These are phyloP conservation scores for Rosa hybrid DNA, from an alignment of 331 rosid species.

Conservation along the genomic window DNA sequence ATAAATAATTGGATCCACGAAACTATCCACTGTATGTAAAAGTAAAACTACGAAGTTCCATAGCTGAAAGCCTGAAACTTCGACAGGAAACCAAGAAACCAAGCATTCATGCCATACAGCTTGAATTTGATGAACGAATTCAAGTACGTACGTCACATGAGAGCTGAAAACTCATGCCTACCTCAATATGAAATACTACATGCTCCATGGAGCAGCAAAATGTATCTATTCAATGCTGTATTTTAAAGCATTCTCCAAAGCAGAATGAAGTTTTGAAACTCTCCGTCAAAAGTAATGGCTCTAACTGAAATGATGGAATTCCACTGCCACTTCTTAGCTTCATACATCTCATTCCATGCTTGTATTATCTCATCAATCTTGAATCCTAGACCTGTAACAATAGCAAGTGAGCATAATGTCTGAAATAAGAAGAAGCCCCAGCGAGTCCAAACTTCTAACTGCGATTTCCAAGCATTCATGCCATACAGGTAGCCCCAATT, in stretches of 20 bases:
- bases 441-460: constrained; percentile 73
- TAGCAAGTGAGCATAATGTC: constrained; percentile 20
- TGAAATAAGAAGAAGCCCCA: constrained; percentile 62
- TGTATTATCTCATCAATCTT: constrained; percentile 73
- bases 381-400: constrained; percentile 58
- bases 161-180: constrained; percentile 13
- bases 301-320: constrained; percentile 79
- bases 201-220: constrained; percentile 22
- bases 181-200: constrained; percentile 40
- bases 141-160: not conserved
- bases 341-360: constrained; percentile 80
- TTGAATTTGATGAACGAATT: not conserved
- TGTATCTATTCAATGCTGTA: constrained; percentile 13
- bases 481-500: constrained; percentile 68
- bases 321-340: constrained; percentile 67
- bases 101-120: too few relatives aligned
- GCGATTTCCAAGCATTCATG: constrained; percentile 67
- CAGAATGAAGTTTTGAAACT: constrained; percentile 59
- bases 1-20: constrained; percentile 5
- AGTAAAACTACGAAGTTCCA: constrained; percentile 2
- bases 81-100: constrained; percentile 32
- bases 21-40: constrained; percentile 22
- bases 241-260: constrained; percentile 49
- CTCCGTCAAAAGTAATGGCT: constrained; percentile 65
- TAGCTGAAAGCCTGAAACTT: constrained; percentile 14